These are phyloP conservation scores for Candida caryicola DNA, from an alignment of 805 yeast genomes.

Conservation along the genomic window DNA sequence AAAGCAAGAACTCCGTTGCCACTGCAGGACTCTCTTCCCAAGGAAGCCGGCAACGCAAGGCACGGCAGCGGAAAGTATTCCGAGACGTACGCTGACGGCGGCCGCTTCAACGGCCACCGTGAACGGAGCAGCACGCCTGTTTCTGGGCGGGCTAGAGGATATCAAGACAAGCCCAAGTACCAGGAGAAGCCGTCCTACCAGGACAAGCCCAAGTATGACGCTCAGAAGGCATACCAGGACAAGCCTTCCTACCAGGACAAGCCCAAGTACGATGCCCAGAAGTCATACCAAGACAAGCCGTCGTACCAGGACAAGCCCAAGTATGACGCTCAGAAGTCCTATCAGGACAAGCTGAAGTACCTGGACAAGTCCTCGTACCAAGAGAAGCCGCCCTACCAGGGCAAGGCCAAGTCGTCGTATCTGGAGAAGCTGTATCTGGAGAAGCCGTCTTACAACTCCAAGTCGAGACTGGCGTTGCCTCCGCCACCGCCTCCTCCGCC, in stretches of 20 bases:
- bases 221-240: not conserved
- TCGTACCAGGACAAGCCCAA: slow-evolving; percentile 1
- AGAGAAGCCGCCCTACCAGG: not conserved
- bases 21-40: slow-evolving; percentile 18
- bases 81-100: slow-evolving; percentile 2
- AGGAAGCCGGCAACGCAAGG: slow-evolving; percentile 6
- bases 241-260: not conserved
- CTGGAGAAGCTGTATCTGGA: not conserved
- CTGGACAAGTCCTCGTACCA: slow-evolving; percentile 1
- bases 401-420: not conserved
- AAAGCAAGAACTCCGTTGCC: slow-evolving; percentile 20
- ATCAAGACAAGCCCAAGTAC: not conserved
- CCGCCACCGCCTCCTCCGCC: slow-evolving; percentile 21
- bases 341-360: not conserved
- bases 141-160: not conserved
- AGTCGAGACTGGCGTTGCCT: slow-evolving; percentile 2
- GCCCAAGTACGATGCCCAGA: not conserved
- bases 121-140: not conserved
- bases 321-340: not conserved
- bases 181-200: not conserved
- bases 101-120: not conserved
- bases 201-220: slow-evolving; percentile 1
- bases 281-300: not conserved
- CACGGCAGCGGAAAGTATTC: slow-evolving; percentile 9
- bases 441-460: not conserved